Evolutionary conservation across 805 yeast genomes (phyloP).

Genomic region (Zygoascus biomembranicola): DNA sequence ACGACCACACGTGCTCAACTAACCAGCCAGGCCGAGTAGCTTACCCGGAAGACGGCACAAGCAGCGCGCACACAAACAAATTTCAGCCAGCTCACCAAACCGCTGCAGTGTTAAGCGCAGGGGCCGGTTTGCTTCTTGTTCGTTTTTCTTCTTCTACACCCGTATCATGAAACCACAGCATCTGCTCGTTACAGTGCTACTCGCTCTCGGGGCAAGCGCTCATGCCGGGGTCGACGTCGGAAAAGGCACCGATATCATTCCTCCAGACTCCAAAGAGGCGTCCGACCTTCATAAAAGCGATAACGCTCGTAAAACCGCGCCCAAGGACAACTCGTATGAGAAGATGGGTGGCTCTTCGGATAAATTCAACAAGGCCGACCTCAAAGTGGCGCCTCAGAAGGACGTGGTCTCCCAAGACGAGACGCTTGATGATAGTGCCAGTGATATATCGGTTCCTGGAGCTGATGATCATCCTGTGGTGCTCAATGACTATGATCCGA

Average conservation of each 20-base stretch:
- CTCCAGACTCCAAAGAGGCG: slow-evolving; percentile 21
- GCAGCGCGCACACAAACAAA: not conserved
- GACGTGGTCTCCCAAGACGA: slow-evolving; percentile 4
- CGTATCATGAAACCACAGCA: not conserved
- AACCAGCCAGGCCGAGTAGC: no score
- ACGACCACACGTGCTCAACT: no score
- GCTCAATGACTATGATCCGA: slow-evolving; percentile 31
- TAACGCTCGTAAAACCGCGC: slow-evolving; percentile 28
- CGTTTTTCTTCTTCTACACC: not conserved
- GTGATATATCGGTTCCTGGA: slow-evolving; percentile 11
- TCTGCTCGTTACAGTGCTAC: slow-evolving; percentile 9
- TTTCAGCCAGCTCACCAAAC: not conserved
- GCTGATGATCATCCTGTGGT: slow-evolving; percentile 25
- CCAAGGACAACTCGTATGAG: slow-evolving; percentile 27
- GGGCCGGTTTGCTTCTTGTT: not conserved
- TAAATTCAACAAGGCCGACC: slow-evolving; percentile 23
- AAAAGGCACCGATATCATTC: slow-evolving; percentile 21
- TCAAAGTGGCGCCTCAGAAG: slow-evolving; percentile 14
- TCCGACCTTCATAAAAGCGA: slow-evolving; percentile 20
- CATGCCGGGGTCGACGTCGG: slow-evolving; percentile 17
- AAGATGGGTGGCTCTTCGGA: slow-evolving; percentile 20
- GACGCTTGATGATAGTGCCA: slow-evolving; percentile 15
- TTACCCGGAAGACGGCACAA: not conserved
- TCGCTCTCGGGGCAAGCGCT: slow-evolving; percentile 3
- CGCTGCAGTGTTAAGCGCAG: not conserved